Percentiles rank a stretch among this genome's conserved stretches.
Conservation (phyloP, 306 rosid species). For the Psophocarpus tetragonolobus region DNA sequence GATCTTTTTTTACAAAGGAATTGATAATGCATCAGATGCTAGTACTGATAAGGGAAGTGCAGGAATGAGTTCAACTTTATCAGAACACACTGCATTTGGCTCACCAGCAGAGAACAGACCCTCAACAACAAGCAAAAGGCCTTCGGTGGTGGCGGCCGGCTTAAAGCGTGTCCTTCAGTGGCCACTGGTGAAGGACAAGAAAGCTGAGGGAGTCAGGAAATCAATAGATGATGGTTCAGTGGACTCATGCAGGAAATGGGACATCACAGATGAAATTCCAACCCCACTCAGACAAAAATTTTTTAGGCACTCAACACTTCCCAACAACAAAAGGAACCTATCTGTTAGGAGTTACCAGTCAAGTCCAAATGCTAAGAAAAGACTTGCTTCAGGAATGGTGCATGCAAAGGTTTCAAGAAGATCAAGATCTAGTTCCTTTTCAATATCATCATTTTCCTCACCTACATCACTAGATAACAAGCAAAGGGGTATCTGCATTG, state of each 20-base stretch:
- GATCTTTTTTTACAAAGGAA: constrained; percentile 68
- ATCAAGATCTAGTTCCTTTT: constrained; percentile 73
- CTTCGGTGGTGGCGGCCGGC: constrained; percentile 50
- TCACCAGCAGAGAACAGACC: constrained; percentile 41
- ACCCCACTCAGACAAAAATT: constrained; percentile 67
- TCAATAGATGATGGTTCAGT: constrained; percentile 39
- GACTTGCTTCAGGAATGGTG: constrained; percentile 63
- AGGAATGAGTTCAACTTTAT: constrained; percentile 48
- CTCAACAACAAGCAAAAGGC: constrained; percentile 47
- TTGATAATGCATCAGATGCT: constrained; percentile 55
- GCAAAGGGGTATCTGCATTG: constrained; percentile 53
- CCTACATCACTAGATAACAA: constrained; percentile 63
- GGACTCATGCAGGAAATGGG: constrained; percentile 46
- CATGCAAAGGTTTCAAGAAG: constrained; percentile 55
- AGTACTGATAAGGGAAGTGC: constrained; percentile 51
- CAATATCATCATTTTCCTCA: constrained; percentile 68
- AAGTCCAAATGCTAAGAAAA: constrained; percentile 84
- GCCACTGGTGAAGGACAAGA: constrained; percentile 57
- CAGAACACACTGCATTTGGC: constrained; percentile 42
- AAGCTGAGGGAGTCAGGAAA: constrained; percentile 34
- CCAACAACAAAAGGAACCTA: constrained; percentile 68
- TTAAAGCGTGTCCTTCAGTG: constrained; percentile 62
- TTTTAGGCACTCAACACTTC: constrained; percentile 57
- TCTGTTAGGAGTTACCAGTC: constrained; percentile 76
- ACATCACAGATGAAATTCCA: constrained; percentile 52